These are phyloP conservation scores for Sphaerulina musiva DNA, from an alignment of 2,329 filamentous ascomycete genomes.

Conservation along the genomic window DNA sequence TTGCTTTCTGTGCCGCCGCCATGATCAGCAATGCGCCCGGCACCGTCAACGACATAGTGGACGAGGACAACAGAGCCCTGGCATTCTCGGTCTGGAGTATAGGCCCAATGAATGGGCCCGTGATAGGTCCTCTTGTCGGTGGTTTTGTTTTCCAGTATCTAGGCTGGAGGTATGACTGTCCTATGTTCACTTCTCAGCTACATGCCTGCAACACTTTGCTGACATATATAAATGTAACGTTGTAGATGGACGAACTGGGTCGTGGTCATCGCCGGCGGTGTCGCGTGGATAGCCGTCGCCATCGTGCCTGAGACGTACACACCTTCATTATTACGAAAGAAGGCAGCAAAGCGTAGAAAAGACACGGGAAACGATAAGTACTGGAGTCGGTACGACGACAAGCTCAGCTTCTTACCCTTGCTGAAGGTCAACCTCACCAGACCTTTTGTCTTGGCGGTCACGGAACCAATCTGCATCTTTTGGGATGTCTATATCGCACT, in stretches of 20 bases:
- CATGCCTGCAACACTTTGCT: too few species aligned
- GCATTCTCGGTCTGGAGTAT: conserved; percentile 78
- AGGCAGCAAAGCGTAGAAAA: conserved; percentile 58
- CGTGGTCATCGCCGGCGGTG: conserved; percentile 63
- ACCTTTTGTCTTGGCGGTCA: conserved; percentile 69
- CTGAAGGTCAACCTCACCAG: conserved; percentile 69
- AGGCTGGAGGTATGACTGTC: conserved; percentile 57
- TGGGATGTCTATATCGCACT: conserved; percentile 67
- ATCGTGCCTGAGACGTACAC: conserved; percentile 69
- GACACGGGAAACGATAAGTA: conserved; percentile 64
- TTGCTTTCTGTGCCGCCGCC: conserved; percentile 66
- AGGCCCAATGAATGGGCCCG: conserved; percentile 68
- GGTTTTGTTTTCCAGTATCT: conserved; percentile 72
- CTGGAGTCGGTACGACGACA: conserved; percentile 76
- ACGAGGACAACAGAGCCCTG: conserved; percentile 71
- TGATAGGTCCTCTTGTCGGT: conserved; percentile 53
- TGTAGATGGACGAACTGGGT: conserved; percentile 56
- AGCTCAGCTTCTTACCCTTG: conserved; percentile 56
- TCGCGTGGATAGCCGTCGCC: conserved; percentile 53
- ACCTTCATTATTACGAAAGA: conserved; percentile 61
- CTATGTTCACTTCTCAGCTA: too few species aligned
- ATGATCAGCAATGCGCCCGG: conserved; percentile 81
- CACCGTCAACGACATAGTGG: conserved; percentile 74
- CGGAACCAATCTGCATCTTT: conserved; percentile 79
- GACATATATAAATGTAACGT: too few species aligned